Evolutionary conservation across 805 yeast genomes (phyloP).

Genomic region (Ogataea nitratoaversa): DNA sequence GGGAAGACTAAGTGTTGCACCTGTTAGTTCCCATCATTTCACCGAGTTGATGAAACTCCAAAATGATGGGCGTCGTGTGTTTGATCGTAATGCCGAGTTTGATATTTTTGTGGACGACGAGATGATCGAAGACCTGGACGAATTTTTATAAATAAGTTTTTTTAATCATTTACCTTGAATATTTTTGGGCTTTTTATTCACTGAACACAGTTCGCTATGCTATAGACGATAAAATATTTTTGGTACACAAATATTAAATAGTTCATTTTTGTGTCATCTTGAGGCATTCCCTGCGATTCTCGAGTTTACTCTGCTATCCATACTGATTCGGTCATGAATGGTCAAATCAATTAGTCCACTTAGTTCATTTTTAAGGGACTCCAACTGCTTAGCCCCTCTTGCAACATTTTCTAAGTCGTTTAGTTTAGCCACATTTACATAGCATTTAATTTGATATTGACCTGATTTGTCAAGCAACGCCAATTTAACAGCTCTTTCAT

Average conservation of each 20-base stretch:
- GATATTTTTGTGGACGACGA: too few relatives aligned
- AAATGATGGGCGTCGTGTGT: constrained; percentile 10
- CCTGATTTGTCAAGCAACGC: constrained; percentile 46
- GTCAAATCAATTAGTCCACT: constrained; percentile 63
- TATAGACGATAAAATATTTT: too few relatives aligned
- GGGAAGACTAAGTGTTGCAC: constrained; percentile 48
- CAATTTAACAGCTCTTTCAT: constrained; percentile 5
- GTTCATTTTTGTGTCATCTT: too few relatives aligned
- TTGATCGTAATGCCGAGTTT: constrained; percentile 11
- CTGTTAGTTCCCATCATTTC: constrained; percentile 43
- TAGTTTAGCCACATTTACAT: constrained; percentile 63
- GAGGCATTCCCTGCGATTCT: constrained; percentile 16
- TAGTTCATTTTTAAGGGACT: constrained; percentile 59
- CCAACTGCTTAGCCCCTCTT: constrained; percentile 59
- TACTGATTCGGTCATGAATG: constrained; percentile 72
- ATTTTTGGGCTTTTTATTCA: too few relatives aligned
- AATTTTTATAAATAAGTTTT: too few relatives aligned
- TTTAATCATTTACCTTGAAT: too few relatives aligned
- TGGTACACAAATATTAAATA: too few relatives aligned
- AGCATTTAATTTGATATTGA: constrained; percentile 57
- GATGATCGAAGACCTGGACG: too few relatives aligned
- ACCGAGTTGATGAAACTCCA: constrained; percentile 36
- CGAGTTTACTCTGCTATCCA: constrained; percentile 71
- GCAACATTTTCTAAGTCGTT: constrained; percentile 73
- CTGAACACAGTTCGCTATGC: background rate